Evolutionary conservation across 768 basidiomycete genomes (phyloP), one percentile per base, ranked within the genome.

Genomic region (Cubamyces lactineus): DNA sequence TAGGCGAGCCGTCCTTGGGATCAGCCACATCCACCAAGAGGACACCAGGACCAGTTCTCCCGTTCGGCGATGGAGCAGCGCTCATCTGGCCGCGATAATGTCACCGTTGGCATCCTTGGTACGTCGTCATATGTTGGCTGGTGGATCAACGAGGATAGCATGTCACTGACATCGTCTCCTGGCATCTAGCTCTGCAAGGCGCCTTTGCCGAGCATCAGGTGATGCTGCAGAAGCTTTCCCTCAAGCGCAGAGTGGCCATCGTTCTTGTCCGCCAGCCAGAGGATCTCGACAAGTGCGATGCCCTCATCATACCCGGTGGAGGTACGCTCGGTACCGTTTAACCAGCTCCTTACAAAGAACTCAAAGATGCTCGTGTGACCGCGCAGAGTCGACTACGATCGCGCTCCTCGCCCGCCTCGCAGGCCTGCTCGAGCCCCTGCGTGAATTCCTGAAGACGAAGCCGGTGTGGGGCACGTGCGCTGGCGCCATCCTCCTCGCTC

Each of bases 401-500:
- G 91, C 87, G 1, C 80, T 92, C 51, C 80, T 89, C 19, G 92
- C 86, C 28, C 82, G 82, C 56, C 80, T 87, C 28, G 82, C 88
- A 0, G 92, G 92, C 0, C 82, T 98, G 42, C 72, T 94, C 16
- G 86, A 89, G n/a, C 93, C 92, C 7, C 79, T 98, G 5, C 80
- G 84, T 40, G 80, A 84, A 40, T 96, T 95, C 65, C 79, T 87
- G n/a, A 78, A 78, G 65, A 72, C 69, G 0, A 93, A 89, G 70
- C 87, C 93, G 0, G 84, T 95, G 2, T 98, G 94, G 94, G 96
- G 96, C 2, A 97, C 94, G 0, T 98, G 96, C 74, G 96, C 96
- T 0, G 96, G 96, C 12, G 95, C 95, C 42, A 97, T 98, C 55
- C 78, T 98, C 19, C 83, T 98, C 48, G 84, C 94, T 2, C 81